Conservation (phyloP, 1,284 basidiomycete genomes). For the Chalciporus piperatoides region DNA sequence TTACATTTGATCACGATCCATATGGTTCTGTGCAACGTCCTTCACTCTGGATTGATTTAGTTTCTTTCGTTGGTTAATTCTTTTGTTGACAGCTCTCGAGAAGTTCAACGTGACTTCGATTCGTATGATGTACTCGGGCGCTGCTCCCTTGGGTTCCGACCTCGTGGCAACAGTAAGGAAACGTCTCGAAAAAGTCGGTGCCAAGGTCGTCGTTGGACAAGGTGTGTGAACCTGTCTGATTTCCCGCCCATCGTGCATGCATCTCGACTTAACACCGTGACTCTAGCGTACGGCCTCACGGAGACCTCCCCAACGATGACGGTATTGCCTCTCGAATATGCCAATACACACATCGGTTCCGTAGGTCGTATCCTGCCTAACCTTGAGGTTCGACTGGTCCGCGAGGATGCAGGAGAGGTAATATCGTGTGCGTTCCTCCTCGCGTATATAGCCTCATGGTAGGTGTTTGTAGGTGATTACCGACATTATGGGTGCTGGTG, state of each 20-base stretch:
- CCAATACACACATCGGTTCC: conserved; percentile 51
- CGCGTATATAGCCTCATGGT: neutral
- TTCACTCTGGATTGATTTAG: neutral
- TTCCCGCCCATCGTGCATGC: neutral
- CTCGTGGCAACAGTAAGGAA: conserved; percentile 48
- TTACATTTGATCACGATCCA: neutral
- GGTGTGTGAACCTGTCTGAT: conserved; percentile 32
- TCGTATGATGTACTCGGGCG: conserved; percentile 65
- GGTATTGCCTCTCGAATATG: conserved; percentile 40
- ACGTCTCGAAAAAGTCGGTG: conserved; percentile 40
- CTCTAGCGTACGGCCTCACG: conserved; percentile 70
- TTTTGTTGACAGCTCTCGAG: conserved; percentile 45
- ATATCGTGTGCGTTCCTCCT: neutral
- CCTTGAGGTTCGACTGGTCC: conserved; percentile 73
- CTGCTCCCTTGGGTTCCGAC: conserved; percentile 73
- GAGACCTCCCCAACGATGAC: conserved; percentile 70
- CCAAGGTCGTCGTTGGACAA: conserved; percentile 39
- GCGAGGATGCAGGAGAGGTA: conserved; percentile 49
- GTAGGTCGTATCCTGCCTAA: conserved; percentile 77
- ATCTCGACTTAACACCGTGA: neutral
- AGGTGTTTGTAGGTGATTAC: conserved; percentile 21
- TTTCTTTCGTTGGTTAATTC: neutral
- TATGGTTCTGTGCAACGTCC: neutral
- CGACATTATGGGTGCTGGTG: conserved; percentile 46
- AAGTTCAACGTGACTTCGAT: conserved; percentile 70